Percentiles rank a stretch among this genome's conserved stretches.
Evolutionary conservation across 2,329 filamentous ascomycete genomes (phyloP).

Genomic region (Eutypella sp.): DNA sequence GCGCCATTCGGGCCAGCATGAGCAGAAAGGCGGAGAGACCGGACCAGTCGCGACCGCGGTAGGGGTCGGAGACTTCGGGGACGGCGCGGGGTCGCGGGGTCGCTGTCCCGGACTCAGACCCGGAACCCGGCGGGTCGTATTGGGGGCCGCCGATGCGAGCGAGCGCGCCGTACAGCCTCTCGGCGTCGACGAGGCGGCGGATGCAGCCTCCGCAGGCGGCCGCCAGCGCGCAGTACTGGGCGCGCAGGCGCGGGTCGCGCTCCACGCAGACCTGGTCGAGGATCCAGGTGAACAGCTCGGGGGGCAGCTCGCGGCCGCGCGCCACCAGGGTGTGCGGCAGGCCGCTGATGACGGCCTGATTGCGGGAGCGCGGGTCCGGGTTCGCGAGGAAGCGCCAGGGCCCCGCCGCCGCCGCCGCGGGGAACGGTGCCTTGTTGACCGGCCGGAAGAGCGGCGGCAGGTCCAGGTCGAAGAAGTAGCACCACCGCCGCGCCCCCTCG

Average conservation of each 20-base stretch:
- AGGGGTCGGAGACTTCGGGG: slow-evolving; percentile 23
- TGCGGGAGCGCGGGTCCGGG: slow-evolving; percentile 43
- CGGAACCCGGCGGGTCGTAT: slow-evolving; percentile 34
- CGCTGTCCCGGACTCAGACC: slow-evolving; percentile 11
- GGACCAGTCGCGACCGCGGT: slow-evolving; percentile 40
- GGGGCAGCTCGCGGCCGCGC: slow-evolving; percentile 45
- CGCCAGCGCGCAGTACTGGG: slow-evolving; percentile 56
- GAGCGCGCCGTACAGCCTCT: slow-evolving; percentile 50
- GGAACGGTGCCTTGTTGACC: slow-evolving; percentile 28
- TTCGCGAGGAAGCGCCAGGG: slow-evolving; percentile 47
- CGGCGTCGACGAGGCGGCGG: slow-evolving; percentile 38
- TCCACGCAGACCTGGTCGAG: slow-evolving; percentile 55
- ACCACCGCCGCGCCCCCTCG: slow-evolving; percentile 31
- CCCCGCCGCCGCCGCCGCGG: slow-evolving; percentile 31
- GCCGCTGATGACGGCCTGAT: slow-evolving; percentile 58
- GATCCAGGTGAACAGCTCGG: slow-evolving; percentile 64
- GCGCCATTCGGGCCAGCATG: slow-evolving; percentile 35
- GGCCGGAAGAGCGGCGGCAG: slow-evolving; percentile 18
- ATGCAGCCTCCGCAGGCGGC: slow-evolving; percentile 40
- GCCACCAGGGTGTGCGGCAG: slow-evolving; percentile 51
- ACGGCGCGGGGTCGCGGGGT: no score
- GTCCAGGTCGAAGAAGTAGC: slow-evolving; percentile 46
- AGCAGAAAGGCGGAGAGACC: slow-evolving; percentile 38
- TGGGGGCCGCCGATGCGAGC: slow-evolving; percentile 50
- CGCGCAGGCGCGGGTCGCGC: slow-evolving; percentile 47